Base-by-base conservation (phyloP, 2,329 filamentous ascomycete genomes). In the Aspergillaceae sp. region DNA sequence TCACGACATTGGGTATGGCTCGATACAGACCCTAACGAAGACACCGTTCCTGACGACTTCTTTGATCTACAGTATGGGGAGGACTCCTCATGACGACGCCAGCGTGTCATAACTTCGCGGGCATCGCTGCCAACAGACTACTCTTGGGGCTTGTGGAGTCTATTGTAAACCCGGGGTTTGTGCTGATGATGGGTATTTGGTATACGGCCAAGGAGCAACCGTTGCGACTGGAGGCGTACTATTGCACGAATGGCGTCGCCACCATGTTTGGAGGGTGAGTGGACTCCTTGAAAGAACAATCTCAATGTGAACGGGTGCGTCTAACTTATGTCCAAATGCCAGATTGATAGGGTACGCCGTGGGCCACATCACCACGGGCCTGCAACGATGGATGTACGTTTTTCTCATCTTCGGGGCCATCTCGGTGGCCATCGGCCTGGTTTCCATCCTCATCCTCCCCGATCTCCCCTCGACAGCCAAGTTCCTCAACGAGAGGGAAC, bases 241-340 rank as follows among this genome's bases (percentile, higher is more conserved):
- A 79, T 54, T 75, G 74, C 50, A 77, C 74, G 2, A 80, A 81
- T 51, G 79, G 79, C 2, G 68, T 82, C 8, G 78, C 77, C 2
- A 79, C 76, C 8, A 79, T 80, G 73, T 77, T 82, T 45, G 79
- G 79, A n/a, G 77, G 59, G 56, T 60, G 73, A 34, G 60, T 60
- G 8, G 3, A 9, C 9, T 5, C 11, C 33, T 4, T 5, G n/a
- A 19, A 19, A 19, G 19, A 19, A 19, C 19, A 34, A 34, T 10
- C 33, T 35, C 10, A n/a, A 35, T 3, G 33, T n/a, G 11, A n/a
- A 4, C 33, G 11, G 2, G n/a, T 19, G 19, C 19, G 19, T 19
- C 19, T 19, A 19, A 19, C 19, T 19, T 19, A 19, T 19, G 19
- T 19, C 19, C 11, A 38, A n/a, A 7, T 26, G 4, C 27, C 5